Evolutionary conservation across 75 land plant species (phyloP).

Genomic region (Cupressus sempervirens): DNA sequence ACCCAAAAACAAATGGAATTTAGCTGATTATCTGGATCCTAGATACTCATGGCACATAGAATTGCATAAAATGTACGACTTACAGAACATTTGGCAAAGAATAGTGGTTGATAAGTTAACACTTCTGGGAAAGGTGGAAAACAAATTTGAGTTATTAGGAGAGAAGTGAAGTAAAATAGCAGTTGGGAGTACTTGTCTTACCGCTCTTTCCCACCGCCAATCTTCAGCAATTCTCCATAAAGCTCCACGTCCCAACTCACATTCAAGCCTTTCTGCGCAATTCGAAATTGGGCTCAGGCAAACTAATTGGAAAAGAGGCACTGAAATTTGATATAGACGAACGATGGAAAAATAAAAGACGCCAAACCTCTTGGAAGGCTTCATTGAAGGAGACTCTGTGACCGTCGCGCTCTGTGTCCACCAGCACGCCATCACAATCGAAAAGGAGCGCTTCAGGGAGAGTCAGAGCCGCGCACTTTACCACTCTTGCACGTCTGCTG

Average conservation of each 20-base stretch:
- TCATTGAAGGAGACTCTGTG: slow-evolving; percentile 92
- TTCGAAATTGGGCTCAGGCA: not conserved
- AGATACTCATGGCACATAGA: too few species aligned
- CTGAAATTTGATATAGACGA: not conserved
- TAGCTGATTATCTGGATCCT: too few species aligned
- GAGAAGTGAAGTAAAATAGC: not conserved
- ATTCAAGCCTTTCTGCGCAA: slow-evolving; percentile 65
- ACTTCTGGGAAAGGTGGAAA: too few species aligned
- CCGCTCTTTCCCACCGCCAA: slow-evolving; percentile 98
- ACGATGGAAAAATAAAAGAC: not conserved
- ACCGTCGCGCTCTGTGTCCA: slow-evolving; percentile 95
- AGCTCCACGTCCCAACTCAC: slow-evolving; percentile 88
- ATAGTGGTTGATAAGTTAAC: too few species aligned
- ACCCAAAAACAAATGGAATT: too few species aligned
- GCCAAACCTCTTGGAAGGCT: slow-evolving; percentile 65
- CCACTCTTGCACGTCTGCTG: not conserved
- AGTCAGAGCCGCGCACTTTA: not conserved
- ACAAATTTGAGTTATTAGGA: too few species aligned
- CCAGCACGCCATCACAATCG: slow-evolving; percentile 96
- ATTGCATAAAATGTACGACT: too few species aligned
- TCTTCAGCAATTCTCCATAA: slow-evolving; percentile 91
- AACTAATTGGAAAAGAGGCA: not conserved
- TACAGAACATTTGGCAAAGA: too few species aligned
- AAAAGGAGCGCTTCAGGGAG: slow-evolving; percentile 82
- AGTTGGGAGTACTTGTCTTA: slow-evolving; percentile 6